A percentile compares a stretch with the other conserved stretches of the same genome.
Evolutionary conservation across 805 yeast genomes (phyloP).

Genomic region (Pichia cabralensis): DNA sequence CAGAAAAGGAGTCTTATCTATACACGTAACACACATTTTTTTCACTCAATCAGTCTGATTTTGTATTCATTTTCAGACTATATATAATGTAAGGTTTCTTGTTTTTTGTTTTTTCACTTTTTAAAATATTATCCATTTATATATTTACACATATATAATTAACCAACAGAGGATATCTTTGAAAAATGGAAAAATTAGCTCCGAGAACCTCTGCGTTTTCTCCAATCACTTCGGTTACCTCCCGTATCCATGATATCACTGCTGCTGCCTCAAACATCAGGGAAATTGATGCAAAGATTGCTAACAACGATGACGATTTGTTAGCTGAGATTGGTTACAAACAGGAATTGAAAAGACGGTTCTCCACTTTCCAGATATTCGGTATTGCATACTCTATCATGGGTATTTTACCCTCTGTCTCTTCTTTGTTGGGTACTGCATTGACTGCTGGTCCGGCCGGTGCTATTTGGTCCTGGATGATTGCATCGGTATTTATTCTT

Average conservation of each 20-base stretch:
- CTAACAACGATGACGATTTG: constrained; percentile 24
- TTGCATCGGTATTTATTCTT: constrained; percentile 33
- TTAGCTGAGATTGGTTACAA: constrained; percentile 51
- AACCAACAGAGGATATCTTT: no score
- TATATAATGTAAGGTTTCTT: no score
- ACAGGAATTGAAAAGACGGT: constrained; percentile 53
- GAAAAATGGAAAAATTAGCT: neutral
- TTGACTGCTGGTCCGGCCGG: constrained; percentile 56
- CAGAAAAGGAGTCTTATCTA: no score
- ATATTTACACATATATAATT: no score
- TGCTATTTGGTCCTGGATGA: constrained; percentile 62
- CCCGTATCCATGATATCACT: constrained; percentile 12
- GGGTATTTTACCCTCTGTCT: constrained; percentile 56
- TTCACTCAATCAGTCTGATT: no score
- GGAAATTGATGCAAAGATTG: constrained; percentile 23
- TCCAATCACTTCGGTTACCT: constrained; percentile 8
- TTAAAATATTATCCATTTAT: no score
- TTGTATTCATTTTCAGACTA: no score
- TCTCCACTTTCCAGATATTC: constrained; percentile 46
- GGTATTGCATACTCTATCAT: constrained; percentile 56
- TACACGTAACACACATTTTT: no score
- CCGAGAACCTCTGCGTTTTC: constrained; percentile 7
- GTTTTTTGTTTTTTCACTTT: no score
- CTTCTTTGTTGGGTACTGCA: constrained; percentile 44
- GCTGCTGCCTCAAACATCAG: constrained; percentile 17